These are phyloP conservation scores for Butyriboletus loyo DNA, from an alignment of 768 basidiomycete species.

Conservation along the genomic window DNA sequence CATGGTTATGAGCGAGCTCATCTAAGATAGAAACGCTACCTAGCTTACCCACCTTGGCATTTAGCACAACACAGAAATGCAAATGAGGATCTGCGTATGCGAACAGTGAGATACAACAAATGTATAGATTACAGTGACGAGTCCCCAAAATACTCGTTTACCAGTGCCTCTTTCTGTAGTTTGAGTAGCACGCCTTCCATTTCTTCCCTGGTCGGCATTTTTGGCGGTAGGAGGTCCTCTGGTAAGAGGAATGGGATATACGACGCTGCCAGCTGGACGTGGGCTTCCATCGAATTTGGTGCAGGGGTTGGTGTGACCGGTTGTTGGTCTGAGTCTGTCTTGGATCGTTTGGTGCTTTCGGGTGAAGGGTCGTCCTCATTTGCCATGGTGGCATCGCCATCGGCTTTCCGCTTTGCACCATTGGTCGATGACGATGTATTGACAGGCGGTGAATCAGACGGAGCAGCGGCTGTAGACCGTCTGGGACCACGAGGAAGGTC, in stretches of 20 bases:
- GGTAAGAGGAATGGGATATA: slow-evolving; percentile 74
- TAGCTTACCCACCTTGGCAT: background rate
- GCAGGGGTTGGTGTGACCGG: background rate
- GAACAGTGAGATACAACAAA: slow-evolving; percentile 6
- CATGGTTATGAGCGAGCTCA: slow-evolving; percentile 10
- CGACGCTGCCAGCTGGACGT: slow-evolving; percentile 59
- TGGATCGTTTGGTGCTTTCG: slow-evolving; percentile 33
- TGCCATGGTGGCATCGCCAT: slow-evolving; percentile 37
- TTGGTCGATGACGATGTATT: slow-evolving; percentile 18
- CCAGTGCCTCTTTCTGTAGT: slow-evolving; percentile 75
- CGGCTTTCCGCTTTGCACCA: slow-evolving; percentile 56
- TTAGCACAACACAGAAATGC: background rate
- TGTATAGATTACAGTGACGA: slow-evolving; percentile 14
- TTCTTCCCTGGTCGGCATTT: slow-evolving; percentile 70
- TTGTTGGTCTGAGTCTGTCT: slow-evolving; percentile 13
- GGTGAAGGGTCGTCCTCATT: slow-evolving; percentile 26
- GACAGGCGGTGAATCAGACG: slow-evolving; percentile 20
- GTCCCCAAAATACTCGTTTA: slow-evolving; percentile 75
- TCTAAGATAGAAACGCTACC: slow-evolving; percentile 1
- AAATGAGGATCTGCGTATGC: background rate
- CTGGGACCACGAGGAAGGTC: slow-evolving; percentile 40
- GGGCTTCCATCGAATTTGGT: slow-evolving; percentile 22
- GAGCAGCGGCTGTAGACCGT: slow-evolving; percentile 1
- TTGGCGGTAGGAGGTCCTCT: slow-evolving; percentile 71
- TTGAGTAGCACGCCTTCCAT: slow-evolving; percentile 76